phyloP scores from a whole-genome alignment of 2,329 filamentous ascomycete genomes.

The Neonectria magnoliae region DNA sequence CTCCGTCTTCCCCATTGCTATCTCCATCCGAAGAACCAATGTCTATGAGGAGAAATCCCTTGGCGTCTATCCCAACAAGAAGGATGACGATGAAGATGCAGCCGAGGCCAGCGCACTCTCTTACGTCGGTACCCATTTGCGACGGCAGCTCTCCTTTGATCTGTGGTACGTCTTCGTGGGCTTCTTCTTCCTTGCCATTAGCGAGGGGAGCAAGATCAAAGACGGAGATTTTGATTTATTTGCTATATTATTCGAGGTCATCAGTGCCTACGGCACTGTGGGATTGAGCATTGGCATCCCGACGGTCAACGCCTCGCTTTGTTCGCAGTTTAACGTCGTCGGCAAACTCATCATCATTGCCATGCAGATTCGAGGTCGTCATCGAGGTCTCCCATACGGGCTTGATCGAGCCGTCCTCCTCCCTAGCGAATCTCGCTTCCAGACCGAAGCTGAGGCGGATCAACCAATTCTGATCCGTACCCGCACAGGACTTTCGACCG shows the following conservation, averaged over 20 bases:
- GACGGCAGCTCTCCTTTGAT: conserved; percentile 94
- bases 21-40: conserved; percentile 92
- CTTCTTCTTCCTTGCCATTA: conserved; percentile 90
- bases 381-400: conserved; percentile 74
- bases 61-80: conserved; percentile 72
- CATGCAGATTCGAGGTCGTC: conserved; percentile 76
- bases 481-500: conserved; percentile 49
- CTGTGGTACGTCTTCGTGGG: conserved; percentile 97
- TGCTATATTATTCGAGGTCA: conserved; percentile 81
- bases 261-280: conserved; percentile 94
- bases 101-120: conserved; percentile 71
- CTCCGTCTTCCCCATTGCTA: conserved; percentile 95
- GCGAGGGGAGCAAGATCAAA: conserved; percentile 79
- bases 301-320: conserved; percentile 80
- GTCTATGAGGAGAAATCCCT: conserved; percentile 94
- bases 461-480: conserved; percentile 52
- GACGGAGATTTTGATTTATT: conserved; percentile 73
- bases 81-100: conserved; percentile 58
- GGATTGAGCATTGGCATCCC: conserved; percentile 89
- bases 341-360: conserved; percentile 75
- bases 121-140: conserved; percentile 91
- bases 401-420: conserved; percentile 70
- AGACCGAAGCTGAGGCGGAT: conserved; percentile 61
- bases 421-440: conserved; percentile 65
- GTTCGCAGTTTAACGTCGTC: conserved; percentile 79